Percentiles rank a stretch among this genome's conserved stretches.
Conservation (phyloP, 2,329 filamentous ascomycete species). For the Chaetomium strumarium region DNA sequence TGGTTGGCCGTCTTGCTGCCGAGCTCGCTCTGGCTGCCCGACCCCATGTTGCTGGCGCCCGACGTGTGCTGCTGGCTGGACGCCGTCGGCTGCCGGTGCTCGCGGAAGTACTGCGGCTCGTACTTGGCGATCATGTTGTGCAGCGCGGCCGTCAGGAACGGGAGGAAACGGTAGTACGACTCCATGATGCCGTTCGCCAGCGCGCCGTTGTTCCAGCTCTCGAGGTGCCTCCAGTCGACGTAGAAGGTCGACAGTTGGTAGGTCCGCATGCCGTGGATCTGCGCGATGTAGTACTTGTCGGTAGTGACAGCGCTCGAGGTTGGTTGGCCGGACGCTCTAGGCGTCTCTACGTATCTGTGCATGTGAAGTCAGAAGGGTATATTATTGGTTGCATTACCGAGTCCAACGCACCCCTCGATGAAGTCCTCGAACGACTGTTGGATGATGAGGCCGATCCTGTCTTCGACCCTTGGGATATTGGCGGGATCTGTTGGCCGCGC, state of each 20-base stretch:
- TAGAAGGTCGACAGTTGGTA: conserved; percentile 80
- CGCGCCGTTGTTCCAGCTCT: conserved; percentile 68
- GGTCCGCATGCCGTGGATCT: conserved; percentile 70
- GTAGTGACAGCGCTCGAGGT: conserved; percentile 66
- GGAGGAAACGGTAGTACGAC: conserved; percentile 92
- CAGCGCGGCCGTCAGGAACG: conserved; percentile 80
- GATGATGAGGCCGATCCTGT: conserved; percentile 67
- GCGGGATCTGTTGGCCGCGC: conserved; percentile 42
- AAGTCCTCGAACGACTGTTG: conserved; percentile 75
- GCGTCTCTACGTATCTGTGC: conserved; percentile 61
- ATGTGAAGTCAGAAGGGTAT: conserved; percentile 4
- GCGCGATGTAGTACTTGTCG: conserved; percentile 78
- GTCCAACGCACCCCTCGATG: conserved; percentile 60
- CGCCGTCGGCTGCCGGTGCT: conserved; percentile 79
- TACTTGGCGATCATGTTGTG: conserved; percentile 94
- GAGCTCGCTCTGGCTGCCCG: conserved; percentile 58
- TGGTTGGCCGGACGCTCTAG: conserved; percentile 55
- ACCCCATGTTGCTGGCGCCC: conserved; percentile 56
- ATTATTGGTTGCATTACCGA: background rate
- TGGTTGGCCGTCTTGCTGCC: conserved; percentile 78
- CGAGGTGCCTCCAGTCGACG: conserved; percentile 80
- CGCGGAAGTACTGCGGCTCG: conserved; percentile 87
- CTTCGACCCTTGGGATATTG: conserved; percentile 65
- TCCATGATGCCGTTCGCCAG: conserved; percentile 80
- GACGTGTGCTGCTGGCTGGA: conserved; percentile 68